These are phyloP conservation scores for Solanum hybrid DNA, from an alignment of 305 asterid species.

Conservation along the genomic window DNA sequence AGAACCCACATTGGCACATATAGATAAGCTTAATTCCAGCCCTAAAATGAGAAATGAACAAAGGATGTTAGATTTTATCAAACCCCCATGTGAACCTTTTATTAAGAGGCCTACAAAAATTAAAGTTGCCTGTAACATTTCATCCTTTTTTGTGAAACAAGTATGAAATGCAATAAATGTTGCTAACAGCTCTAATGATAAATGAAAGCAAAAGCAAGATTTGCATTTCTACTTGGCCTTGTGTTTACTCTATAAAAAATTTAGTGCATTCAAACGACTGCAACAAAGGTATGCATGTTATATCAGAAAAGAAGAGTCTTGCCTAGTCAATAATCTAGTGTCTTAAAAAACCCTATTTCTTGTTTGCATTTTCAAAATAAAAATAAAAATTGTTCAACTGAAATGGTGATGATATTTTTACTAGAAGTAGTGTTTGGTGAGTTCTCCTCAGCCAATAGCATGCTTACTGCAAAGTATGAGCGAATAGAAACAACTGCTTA, in stretches of 20 bases:
- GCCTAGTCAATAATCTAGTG: not conserved
- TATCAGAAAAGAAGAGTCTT: not conserved
- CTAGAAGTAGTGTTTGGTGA: not conserved
- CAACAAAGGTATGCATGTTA: not conserved
- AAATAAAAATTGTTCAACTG: not conserved
- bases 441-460: not conserved
- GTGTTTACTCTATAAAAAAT: not conserved
- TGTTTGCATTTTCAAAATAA: not conserved
- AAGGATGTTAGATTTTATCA: not conserved
- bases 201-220: not conserved
- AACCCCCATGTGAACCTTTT: not conserved
- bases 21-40: conserved; percentile 53
- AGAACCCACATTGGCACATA: conserved; percentile 96
- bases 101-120: not conserved
- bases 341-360: not conserved
- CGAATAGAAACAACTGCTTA: not conserved
- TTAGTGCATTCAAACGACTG: not conserved
- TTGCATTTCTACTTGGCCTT: not conserved
- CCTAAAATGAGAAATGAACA: conserved; percentile 30
- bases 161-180: not conserved
- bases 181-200: not conserved
- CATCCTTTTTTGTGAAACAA: not conserved
- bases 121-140: not conserved
- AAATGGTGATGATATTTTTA: not conserved
- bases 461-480: not conserved